A percentile compares a stretch with the other conserved stretches of the same genome.
Evolutionary conservation across 2,329 filamentous ascomycete species (phyloP).

Genomic region (Microsporum ferrugineum): DNA sequence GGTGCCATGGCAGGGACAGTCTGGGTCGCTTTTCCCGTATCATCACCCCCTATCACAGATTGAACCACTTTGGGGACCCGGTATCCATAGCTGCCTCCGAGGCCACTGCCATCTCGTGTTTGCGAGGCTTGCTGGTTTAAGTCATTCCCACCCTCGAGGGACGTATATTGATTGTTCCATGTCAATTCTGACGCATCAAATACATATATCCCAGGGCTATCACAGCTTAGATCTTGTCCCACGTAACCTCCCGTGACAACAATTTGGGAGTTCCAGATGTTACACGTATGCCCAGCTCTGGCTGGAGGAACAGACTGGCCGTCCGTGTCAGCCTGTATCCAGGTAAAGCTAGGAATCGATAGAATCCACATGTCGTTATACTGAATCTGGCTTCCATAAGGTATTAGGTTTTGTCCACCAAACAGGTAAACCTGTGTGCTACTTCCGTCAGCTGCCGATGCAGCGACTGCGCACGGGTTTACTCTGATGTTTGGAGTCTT

Average conservation of each 20-base stretch:
- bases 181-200: conserved; percentile 60
- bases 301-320: conserved; percentile 41
- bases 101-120: conserved; percentile 42
- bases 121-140: conserved; percentile 44
- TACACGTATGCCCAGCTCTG: conserved; percentile 63
- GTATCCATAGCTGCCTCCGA: conserved; percentile 55
- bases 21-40: conserved; percentile 56
- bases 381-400: conserved; percentile 46
- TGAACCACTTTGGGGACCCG: conserved; percentile 55
- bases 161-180: conserved; percentile 62
- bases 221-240: conserved; percentile 50
- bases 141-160: conserved; percentile 42
- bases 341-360: conserved; percentile 68
- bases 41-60: conserved; percentile 55
- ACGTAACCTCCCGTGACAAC: conserved; percentile 63
- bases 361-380: conserved; percentile 71
- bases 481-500: conserved; percentile 48
- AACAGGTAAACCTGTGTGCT: conserved; percentile 71
- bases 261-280: conserved; percentile 72
- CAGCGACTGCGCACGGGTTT: conserved; percentile 62
- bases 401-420: conserved; percentile 61
- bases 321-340: conserved; percentile 54
- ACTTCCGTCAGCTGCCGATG: conserved; percentile 59
- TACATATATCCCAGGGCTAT: conserved; percentile 58
- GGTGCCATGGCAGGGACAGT: conserved; percentile 52